Evolutionary conservation across 768 basidiomycete species (phyloP), one percentile per base, ranked within the genome.

Genomic region (Suillus luteus): DNA sequence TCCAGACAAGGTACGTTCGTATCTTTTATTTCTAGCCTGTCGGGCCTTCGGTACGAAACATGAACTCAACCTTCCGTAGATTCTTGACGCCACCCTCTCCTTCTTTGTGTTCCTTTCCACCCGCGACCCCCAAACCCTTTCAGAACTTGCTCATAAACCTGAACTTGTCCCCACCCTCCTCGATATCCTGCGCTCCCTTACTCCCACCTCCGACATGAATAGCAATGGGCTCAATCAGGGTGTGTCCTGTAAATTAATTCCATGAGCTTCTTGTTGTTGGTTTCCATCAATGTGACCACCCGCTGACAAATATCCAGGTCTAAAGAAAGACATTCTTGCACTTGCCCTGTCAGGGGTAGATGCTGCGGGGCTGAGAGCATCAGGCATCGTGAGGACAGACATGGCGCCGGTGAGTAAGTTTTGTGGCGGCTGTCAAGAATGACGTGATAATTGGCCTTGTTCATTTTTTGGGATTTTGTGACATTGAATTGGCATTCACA

Each of bases 101-200:
- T 83, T 89, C 65, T 91, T 91, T 65, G 78, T 82, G 12, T 82
- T 86, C 0, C 77, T 93, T 5, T 82, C 88, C 5, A 81, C 91
- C 3, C 83, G 85, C 59, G 88, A 92, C 62, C 69, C 81, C 0
- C 72, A 74, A 19, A 85, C 85, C 17, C 74, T 92, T 11, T 64
- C 75, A 5, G 89, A 91, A 35, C 74, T 93, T 24, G 84, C 83
- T 37, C 71, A 73, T 46, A 67, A 66, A 19, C 68, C 77, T 24
- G 66, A 67, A 14, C 73, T 85, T 14, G 71, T 81, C 38, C 69
- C 78, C 22, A 81, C 77, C 1, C 75, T 88, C 5, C 79, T 86
- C 52, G 71, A 70, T 38, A 73, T 86, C 14, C 75, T 88, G 33
- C 68, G 64, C 27, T 68, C 66, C 7, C 62, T 74, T 43, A 41